Evolutionary conservation across 2,329 filamentous ascomycete species (phyloP).

Genomic region (Sporothrix sp.): DNA sequence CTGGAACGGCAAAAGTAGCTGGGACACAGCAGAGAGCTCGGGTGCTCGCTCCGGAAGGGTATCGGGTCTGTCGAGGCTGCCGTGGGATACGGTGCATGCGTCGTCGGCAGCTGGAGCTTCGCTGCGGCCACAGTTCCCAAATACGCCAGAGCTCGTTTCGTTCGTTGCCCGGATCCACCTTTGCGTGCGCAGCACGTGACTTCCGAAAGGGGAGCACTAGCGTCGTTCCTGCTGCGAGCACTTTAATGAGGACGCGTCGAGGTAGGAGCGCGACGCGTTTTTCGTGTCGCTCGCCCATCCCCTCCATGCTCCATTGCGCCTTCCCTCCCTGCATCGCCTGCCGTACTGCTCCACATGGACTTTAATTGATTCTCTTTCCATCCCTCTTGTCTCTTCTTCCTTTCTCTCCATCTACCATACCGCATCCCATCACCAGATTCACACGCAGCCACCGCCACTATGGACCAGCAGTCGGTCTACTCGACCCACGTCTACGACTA

Average conservation of each 20-base stretch:
- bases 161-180: too few species aligned
- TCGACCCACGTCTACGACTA: conserved; percentile 71
- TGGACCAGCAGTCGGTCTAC: conserved; percentile 86
- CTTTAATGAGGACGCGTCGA: conserved; percentile 19
- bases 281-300: conserved; percentile 1
- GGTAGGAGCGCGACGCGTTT: conserved; percentile 18
- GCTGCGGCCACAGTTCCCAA: conserved; percentile 1
- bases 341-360: neutral
- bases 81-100: conserved; percentile 7
- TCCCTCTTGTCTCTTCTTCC: neutral
- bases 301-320: conserved; percentile 6
- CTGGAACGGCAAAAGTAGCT: neutral
- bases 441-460: conserved; percentile 28
- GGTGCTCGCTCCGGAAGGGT: neutral
- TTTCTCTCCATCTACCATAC: neutral
- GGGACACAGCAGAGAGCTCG: neutral
- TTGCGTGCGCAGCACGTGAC: conserved; percentile 2
- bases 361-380: conserved; percentile 1
- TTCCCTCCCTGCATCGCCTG: neutral
- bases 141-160: neutral
- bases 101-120: conserved; percentile 8
- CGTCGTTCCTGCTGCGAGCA: conserved; percentile 10
- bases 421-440: neutral
- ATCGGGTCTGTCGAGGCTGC: neutral
- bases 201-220: too few species aligned